These are phyloP conservation scores for Limnanthes douglasii DNA, from an alignment of 345 rosid species.

Conservation along the genomic window DNA sequence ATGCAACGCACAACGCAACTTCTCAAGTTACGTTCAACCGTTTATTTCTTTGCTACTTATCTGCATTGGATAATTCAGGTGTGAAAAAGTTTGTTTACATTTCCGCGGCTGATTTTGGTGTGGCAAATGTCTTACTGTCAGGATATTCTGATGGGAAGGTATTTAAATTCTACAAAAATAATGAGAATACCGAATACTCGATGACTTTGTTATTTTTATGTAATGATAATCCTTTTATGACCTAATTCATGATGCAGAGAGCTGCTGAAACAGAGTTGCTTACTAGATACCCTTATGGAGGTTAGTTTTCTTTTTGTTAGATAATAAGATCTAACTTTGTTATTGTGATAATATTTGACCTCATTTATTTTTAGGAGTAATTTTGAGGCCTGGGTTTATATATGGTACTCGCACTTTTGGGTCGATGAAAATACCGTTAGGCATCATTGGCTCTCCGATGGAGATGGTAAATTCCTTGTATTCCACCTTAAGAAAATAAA, in stretches of 20 bases:
- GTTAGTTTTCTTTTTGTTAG: slow-evolving; percentile 19
- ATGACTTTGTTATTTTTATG: no score
- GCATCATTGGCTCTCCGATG: slow-evolving; percentile 75
- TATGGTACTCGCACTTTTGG: slow-evolving; percentile 84
- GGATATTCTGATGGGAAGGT: slow-evolving; percentile 99
- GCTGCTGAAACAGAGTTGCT: slow-evolving; percentile 92
- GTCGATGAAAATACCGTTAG: slow-evolving; percentile 64
- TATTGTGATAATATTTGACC: no score
- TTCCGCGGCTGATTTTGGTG: slow-evolving; percentile 89
- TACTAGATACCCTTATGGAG: slow-evolving; percentile 83
- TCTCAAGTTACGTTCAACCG: no score
- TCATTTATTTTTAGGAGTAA: slow-evolving; percentile 59
- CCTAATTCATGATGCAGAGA: slow-evolving; percentile 52
- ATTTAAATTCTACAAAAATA: background rate
- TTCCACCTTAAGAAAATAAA: no score
- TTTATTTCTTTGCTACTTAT: background rate
- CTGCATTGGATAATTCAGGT: slow-evolving; percentile 31
- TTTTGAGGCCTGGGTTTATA: slow-evolving; percentile 92
- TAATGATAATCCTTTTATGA: no score
- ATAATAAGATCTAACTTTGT: background rate
- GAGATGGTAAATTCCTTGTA: slow-evolving; percentile 97
- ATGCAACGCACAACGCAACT: no score
- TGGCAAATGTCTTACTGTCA: slow-evolving; percentile 54
- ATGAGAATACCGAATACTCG: no score
- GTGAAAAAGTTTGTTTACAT: slow-evolving; percentile 79